phyloP scores from a whole-genome alignment of 2,329 filamentous ascomycete species.

The Ophiocordyceps camponoti-leonardi region DNA sequence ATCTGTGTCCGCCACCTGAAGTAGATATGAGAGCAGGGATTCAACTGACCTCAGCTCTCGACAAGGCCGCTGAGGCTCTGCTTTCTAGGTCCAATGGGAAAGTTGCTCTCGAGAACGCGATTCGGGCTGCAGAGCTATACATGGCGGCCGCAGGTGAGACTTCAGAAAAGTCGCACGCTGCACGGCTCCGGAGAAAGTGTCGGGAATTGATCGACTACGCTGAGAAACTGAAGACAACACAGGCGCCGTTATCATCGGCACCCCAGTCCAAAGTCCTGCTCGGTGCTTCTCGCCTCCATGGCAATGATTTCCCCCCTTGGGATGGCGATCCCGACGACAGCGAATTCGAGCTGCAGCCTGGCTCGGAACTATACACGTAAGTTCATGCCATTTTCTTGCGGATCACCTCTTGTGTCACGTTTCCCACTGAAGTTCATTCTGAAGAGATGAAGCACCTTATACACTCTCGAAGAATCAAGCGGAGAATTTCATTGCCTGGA shows the following conservation, averaged over 20 bases:
- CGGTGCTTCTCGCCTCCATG: conserved; percentile 65
- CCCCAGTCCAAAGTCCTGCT: conserved; percentile 34
- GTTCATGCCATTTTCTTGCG: conserved; percentile 9
- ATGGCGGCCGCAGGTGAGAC: conserved; percentile 57
- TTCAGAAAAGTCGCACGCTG: conserved; percentile 42
- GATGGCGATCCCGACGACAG: conserved; percentile 37
- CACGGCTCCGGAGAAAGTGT: conserved; percentile 50
- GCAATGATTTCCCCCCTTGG: conserved; percentile 76
- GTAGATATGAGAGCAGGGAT: too few relatives aligned
- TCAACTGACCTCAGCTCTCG: conserved; percentile 1
- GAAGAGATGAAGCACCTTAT: conserved; percentile 51
- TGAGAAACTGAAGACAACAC: conserved; percentile 50
- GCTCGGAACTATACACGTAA: conserved; percentile 45
- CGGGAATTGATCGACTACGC: conserved; percentile 52
- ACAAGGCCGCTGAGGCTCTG: conserved; percentile 21
- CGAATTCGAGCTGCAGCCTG: conserved; percentile 40
- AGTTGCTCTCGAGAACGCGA: conserved; percentile 57
- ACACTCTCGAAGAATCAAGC: conserved; percentile 58
- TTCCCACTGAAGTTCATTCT: conserved; percentile 1
- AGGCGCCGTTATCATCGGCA: conserved; percentile 1
- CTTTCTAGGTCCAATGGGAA: conserved; percentile 16
- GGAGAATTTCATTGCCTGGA: conserved; percentile 70
- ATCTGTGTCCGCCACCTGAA: too few relatives aligned
- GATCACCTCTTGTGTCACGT: too few relatives aligned
- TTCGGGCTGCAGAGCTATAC: conserved; percentile 63